Conservation (phyloP, 164 flowering plant species). For the Macadamia integrifolia region DNA sequence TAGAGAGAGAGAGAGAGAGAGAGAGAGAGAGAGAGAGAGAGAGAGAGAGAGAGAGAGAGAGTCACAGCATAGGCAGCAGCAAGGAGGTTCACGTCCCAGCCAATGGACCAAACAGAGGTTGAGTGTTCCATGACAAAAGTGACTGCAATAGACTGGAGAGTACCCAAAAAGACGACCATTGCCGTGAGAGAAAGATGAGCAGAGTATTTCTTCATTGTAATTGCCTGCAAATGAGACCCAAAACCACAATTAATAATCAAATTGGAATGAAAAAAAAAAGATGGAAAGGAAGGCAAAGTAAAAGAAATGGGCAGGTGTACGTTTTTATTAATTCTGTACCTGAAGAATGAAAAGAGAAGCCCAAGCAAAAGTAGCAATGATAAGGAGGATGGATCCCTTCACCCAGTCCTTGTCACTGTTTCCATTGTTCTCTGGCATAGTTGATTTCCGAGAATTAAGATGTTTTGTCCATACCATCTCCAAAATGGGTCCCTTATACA, state of each 20-base stretch:
- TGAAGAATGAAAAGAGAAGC: conserved; percentile 83
- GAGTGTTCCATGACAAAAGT: conserved; percentile 77
- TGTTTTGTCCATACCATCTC: conserved; percentile 45
- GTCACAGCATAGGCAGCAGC: conserved; percentile 94
- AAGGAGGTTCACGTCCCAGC: conserved; percentile 89
- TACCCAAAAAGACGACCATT: conserved; percentile 71
- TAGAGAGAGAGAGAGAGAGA: conserved; percentile 6
- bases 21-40: conserved; percentile 20
- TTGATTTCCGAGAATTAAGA: conserved; percentile 11
- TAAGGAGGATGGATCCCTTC: conserved; percentile 83
- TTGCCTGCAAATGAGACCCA: conserved; percentile 31
- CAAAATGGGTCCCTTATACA: conserved; percentile 68
- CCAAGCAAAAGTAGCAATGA: conserved; percentile 87
- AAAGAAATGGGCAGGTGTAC: neutral
- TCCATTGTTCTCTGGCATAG: conserved; percentile 18
- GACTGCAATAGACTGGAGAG: conserved; percentile 73
- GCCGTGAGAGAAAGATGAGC: conserved; percentile 82
- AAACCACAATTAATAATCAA: neutral
- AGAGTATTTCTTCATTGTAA: conserved; percentile 53
- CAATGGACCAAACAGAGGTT: conserved; percentile 64
- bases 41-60: conserved; percentile 19
- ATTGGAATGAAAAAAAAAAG: neutral
- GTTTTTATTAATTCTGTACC: conserved; percentile 22
- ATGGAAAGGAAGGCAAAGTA: neutral
- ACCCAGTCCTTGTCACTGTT: conserved; percentile 65